These are phyloP conservation scores for Syzygium malaccense DNA, from an alignment of 441 rosid genomes.

Conservation along the genomic window DNA sequence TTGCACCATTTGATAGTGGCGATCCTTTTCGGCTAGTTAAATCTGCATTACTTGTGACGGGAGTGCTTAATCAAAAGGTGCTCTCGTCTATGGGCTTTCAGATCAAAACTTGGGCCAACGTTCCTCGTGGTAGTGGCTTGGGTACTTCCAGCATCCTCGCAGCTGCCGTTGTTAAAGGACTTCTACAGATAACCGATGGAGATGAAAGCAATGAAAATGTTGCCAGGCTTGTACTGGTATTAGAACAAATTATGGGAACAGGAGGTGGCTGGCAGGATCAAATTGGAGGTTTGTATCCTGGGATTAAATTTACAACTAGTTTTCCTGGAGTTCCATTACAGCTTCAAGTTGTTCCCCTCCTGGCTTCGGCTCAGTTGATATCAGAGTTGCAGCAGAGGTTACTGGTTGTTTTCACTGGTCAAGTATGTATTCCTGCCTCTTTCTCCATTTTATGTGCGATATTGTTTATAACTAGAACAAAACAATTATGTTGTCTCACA, in stretches of 20 bases:
- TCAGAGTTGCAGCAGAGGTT: constrained; percentile 71
- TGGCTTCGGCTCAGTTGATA: constrained; percentile 54
- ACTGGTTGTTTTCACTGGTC: constrained; percentile 92
- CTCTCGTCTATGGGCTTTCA: constrained; percentile 39
- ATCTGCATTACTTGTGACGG: constrained; percentile 79
- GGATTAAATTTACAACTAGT: constrained; percentile 76
- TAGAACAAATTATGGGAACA: constrained; percentile 96
- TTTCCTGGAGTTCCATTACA: constrained; percentile 85
- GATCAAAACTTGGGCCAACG: constrained; percentile 84
- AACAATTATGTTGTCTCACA: neutral
- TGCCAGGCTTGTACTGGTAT: constrained; percentile 79
- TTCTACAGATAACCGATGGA: constrained; percentile 63
- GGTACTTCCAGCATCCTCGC: constrained; percentile 97
- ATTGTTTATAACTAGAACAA: neutral
- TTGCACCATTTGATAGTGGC: constrained; percentile 50
- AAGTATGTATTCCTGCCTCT: constrained; percentile 37
- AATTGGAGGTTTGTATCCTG: constrained; percentile 85
- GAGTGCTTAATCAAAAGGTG: constrained; percentile 37
- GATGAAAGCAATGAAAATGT: constrained; percentile 78
- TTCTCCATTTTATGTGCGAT: neutral
- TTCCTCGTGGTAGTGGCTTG: constrained; percentile 90
- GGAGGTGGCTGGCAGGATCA: constrained; percentile 99
- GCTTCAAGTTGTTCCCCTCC: constrained; percentile 76
- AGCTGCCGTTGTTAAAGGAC: constrained; percentile 87
- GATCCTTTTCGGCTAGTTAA: constrained; percentile 84